Conservation (phyloP, 805 yeast species). For the Pichia exigua region DNA sequence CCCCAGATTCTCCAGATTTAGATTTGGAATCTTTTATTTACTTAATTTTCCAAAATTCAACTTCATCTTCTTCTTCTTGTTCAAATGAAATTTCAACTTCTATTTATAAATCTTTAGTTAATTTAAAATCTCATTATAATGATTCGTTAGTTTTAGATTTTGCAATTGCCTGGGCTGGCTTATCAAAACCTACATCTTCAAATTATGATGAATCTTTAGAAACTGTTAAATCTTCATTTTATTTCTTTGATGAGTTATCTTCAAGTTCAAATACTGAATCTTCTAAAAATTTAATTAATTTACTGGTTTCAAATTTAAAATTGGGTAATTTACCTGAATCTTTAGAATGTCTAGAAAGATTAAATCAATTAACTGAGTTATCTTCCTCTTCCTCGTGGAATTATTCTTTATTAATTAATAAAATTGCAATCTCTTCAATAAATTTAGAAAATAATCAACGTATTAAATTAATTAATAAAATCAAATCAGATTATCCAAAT, state of each 20-base stretch:
- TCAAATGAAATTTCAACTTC: slow-evolving; percentile 9
- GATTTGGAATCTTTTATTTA: slow-evolving; percentile 31
- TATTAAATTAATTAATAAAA: slow-evolving; percentile 23
- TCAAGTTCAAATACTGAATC: slow-evolving; percentile 42
- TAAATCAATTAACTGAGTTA: slow-evolving; percentile 4
- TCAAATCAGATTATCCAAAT: slow-evolving; percentile 42
- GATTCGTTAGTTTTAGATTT: slow-evolving; percentile 74
- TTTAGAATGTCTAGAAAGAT: slow-evolving; percentile 45
- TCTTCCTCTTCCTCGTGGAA: slow-evolving; percentile 17
- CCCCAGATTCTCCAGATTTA: slow-evolving; percentile 1
- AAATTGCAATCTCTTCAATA: slow-evolving; percentile 54
- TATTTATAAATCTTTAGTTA: slow-evolving; percentile 12
- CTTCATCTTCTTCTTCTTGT: slow-evolving; percentile 26
- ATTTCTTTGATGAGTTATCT: slow-evolving; percentile 75
- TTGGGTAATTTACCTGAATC: slow-evolving; percentile 80
- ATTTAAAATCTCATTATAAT: slow-evolving; percentile 43
- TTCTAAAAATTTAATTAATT: slow-evolving; percentile 45
- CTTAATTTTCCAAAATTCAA: slow-evolving; percentile 31
- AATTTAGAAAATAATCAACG: slow-evolving; percentile 31
- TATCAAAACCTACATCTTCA: slow-evolving; percentile 29
- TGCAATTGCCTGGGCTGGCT: slow-evolving; percentile 60
- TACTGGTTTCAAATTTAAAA: slow-evolving; percentile 70
- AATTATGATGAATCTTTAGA: slow-evolving; percentile 20
- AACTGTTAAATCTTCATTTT: slow-evolving; percentile 41
- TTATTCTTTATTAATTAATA: slow-evolving; percentile 52